phyloP scores from a whole-genome alignment of 768 basidiomycete species.

The Cubamyces lactineus region DNA sequence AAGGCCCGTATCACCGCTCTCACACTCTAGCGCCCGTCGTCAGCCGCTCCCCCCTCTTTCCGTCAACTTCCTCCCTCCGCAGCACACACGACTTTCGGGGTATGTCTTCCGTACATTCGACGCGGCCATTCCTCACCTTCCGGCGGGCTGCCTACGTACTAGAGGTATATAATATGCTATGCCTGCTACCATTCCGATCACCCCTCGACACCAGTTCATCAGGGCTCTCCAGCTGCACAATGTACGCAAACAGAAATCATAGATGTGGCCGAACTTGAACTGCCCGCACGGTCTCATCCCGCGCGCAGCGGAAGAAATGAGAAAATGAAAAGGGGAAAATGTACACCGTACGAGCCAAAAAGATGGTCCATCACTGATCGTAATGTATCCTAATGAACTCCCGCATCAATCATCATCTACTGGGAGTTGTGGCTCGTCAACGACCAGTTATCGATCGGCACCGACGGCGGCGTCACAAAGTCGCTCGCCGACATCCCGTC shows the following conservation, averaged over 20 bases:
- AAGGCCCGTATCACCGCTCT: conserved; percentile 16
- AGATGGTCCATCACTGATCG: conserved; percentile 21
- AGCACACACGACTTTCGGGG: not conserved
- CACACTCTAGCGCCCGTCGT: conserved; percentile 17
- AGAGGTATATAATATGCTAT: not conserved
- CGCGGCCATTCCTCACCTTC: not conserved
- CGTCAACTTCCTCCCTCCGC: not conserved
- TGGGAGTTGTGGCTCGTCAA: conserved; percentile 69
- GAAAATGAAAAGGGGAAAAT: conserved; percentile 5
- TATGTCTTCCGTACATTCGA: not conserved
- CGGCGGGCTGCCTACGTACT: not conserved
- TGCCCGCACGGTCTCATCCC: too few relatives aligned
- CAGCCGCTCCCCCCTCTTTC: conserved; percentile 6
- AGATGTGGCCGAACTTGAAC: too few relatives aligned
- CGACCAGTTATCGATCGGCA: conserved; percentile 75
- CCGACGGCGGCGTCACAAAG: conserved; percentile 71
- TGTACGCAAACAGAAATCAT: not conserved
- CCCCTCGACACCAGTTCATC: conserved; percentile 3
- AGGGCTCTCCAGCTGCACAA: not conserved
- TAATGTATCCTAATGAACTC: not conserved
- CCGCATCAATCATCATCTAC: conserved; percentile 30
- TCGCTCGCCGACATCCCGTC: conserved; percentile 58
- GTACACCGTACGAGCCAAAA: conserved; percentile 15
- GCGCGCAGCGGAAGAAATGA: not conserved
- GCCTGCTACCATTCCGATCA: not conserved